A percentile compares a stretch with the other conserved stretches of the same genome.
Conservation (phyloP, 208 protist genomes). For the Trypanosoma boissoni region DNA sequence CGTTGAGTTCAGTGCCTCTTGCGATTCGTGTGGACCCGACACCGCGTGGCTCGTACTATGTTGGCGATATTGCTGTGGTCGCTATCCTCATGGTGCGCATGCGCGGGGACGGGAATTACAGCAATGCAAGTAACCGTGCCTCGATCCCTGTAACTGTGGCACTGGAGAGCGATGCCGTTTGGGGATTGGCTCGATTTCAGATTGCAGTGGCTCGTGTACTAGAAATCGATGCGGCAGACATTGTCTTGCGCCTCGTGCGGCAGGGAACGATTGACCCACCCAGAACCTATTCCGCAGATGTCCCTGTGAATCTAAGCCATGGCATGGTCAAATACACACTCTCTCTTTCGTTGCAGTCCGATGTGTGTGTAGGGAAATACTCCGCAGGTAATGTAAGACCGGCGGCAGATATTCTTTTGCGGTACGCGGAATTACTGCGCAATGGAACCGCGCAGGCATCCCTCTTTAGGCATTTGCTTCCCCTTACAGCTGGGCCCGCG, state of each 20-base stretch:
- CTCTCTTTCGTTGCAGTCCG: conserved; percentile 31
- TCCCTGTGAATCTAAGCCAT: no score
- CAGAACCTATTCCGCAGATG: no score
- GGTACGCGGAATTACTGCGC: conserved; percentile 30
- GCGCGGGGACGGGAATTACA: not conserved
- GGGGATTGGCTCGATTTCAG: conserved; percentile 32
- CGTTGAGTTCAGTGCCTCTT: conserved; percentile 19
- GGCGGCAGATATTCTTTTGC: conserved; percentile 47
- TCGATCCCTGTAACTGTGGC: not conserved
- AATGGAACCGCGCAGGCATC: conserved; percentile 25
- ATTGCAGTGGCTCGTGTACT: conserved; percentile 11
- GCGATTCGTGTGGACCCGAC: conserved; percentile 20
- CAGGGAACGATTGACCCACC: not conserved
- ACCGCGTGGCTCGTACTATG: conserved; percentile 14
- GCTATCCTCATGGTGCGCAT: conserved; percentile 18
- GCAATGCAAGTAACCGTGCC: not conserved
- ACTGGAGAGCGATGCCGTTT: conserved; percentile 20
- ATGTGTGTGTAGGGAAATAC: not conserved
- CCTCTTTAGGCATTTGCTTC: conserved; percentile 13
- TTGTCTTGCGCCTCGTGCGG: conserved; percentile 14
- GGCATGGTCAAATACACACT: conserved; percentile 35
- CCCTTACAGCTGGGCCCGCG: not conserved
- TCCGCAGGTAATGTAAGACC: conserved; percentile 26
- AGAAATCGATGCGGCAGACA: conserved; percentile 23
- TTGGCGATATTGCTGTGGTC: conserved; percentile 18